Conservation (phyloP, 179 eudicot genomes). For the Silene noctiflora region DNA sequence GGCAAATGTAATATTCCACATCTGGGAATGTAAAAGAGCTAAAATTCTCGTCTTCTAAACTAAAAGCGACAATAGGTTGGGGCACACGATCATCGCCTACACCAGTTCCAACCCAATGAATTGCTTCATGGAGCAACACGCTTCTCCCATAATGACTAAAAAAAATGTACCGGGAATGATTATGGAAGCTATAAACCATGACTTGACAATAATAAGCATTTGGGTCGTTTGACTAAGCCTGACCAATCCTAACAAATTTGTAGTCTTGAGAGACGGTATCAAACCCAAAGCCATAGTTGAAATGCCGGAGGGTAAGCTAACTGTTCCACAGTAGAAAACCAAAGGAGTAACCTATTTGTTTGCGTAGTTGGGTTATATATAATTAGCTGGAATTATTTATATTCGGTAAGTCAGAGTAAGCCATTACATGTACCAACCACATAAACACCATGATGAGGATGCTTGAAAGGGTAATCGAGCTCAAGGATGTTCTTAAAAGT, state of each 20-base stretch:
- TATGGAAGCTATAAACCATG: slow-evolving; percentile 26
- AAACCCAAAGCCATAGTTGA: slow-evolving; percentile 23
- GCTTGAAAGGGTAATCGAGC: slow-evolving; percentile 22
- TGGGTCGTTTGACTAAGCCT: background rate
- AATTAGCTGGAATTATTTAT: background rate
- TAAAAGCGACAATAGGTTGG: slow-evolving; percentile 14
- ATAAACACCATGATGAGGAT: background rate
- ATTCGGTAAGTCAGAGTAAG: slow-evolving; percentile 22
- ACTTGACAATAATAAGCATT: background rate
- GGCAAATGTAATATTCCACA: background rate
- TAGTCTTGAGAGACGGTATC: slow-evolving; percentile 20
- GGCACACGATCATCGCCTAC: background rate
- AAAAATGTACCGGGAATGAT: background rate
- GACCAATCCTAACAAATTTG: slow-evolving; percentile 26
- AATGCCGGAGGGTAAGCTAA: background rate
- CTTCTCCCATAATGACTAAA: background rate
- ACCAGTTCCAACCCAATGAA: slow-evolving; percentile 16
- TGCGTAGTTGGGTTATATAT: slow-evolving; percentile 36
- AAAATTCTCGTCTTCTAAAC: slow-evolving; percentile 3
- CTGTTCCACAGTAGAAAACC: background rate
- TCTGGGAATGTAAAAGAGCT: slow-evolving; percentile 9
- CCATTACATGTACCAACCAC: slow-evolving; percentile 30
- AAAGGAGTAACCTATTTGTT: slow-evolving; percentile 16
- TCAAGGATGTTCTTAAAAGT: slow-evolving; percentile 12
- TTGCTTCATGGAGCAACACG: slow-evolving; percentile 13